Evolutionary conservation across 2,329 filamentous ascomycete genomes (phyloP), one percentile per base, ranked within the genome.

Genomic region (Mycosphaerella arachidis): DNA sequence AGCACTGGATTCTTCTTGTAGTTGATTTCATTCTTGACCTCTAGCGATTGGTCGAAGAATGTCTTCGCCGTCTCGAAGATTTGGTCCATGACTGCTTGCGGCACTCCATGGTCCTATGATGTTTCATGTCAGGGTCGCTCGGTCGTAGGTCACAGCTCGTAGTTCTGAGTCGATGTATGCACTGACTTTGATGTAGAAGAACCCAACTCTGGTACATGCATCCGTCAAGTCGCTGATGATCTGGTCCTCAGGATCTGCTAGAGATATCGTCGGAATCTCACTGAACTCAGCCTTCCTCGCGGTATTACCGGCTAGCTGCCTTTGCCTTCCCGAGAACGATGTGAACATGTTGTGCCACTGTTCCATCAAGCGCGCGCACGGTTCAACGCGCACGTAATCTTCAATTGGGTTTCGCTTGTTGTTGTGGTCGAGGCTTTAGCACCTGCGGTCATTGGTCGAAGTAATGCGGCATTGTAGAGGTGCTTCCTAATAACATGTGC

Each of bases 101-200:
- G 76, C 61, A 96, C 87, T 48, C 87, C 84, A 66, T 92, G 86
- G 74, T 92, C 89, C 69, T 87, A n/a, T 86, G 40, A 10, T 16
- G 94, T 83, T 50, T 9, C 24, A 48, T 33, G 46, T 56, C 43
- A 56, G 30, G 45, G n/a, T 8, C 43, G 24, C 24, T 24, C 24
- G 3, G 24, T 24, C 24, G 24, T 24, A 24, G 24, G 24, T 3
- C 24, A 24, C 24, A 24, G 24, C 24, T 24, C 24, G 24, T 24
- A 24, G 24, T 24, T 24, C 1, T 24, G 1, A 24, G 24, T 24
- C 24, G 24, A 24, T 1, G 24, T 2, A 24, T 24, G 24, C 24
- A 50, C 54, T 35, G 20, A 63, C 62, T 40, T 65, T 64, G 48
- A 67, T 60, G 53, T 68, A 67, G 59, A 68, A 66, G 61, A 67